Conservation (phyloP, 2,329 filamentous ascomycete genomes). For the Penicillium sp. region DNA sequence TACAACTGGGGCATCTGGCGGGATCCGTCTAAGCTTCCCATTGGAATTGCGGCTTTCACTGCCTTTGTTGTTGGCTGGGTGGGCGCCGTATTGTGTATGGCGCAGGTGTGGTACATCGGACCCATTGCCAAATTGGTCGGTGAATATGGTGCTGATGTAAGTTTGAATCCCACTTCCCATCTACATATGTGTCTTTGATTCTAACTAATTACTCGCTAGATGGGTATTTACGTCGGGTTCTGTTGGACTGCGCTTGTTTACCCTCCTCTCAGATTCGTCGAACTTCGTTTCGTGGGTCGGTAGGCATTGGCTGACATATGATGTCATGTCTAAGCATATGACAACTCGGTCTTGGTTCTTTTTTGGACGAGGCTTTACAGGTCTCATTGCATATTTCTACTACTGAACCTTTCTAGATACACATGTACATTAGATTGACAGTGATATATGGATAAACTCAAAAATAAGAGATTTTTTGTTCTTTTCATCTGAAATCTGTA, state of each 20-base stretch:
- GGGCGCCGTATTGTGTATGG: constrained; percentile 65
- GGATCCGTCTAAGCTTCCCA: constrained; percentile 56
- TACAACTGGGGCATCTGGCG: constrained; percentile 65
- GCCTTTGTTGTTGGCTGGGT: constrained; percentile 65
- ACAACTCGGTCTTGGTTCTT: not conserved
- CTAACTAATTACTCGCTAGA: constrained; percentile 29
- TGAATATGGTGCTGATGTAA: constrained; percentile 57
- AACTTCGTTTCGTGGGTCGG: constrained; percentile 51
- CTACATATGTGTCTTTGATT: constrained; percentile 6
- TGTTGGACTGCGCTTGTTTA: constrained; percentile 59
- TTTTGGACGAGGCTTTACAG: not conserved
- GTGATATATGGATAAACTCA: not conserved
- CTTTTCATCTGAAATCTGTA: not conserved
- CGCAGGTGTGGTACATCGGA: constrained; percentile 67
- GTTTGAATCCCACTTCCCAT: constrained; percentile 24
- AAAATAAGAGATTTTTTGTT: not conserved
- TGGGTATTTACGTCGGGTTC: constrained; percentile 62
- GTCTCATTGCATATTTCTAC: not conserved
- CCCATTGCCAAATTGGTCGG: constrained; percentile 59
- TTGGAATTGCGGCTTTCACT: constrained; percentile 60
- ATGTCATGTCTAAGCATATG: not conserved
- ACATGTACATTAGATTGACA: not conserved
- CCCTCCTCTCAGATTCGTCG: constrained; percentile 52
- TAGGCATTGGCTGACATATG: constrained; percentile 24
- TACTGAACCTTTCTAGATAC: not conserved